Evolutionary conservation across 1,284 basidiomycete genomes (phyloP), one percentile per base, ranked within the genome.

Genomic region (Butyriboletus appendiculatus): DNA sequence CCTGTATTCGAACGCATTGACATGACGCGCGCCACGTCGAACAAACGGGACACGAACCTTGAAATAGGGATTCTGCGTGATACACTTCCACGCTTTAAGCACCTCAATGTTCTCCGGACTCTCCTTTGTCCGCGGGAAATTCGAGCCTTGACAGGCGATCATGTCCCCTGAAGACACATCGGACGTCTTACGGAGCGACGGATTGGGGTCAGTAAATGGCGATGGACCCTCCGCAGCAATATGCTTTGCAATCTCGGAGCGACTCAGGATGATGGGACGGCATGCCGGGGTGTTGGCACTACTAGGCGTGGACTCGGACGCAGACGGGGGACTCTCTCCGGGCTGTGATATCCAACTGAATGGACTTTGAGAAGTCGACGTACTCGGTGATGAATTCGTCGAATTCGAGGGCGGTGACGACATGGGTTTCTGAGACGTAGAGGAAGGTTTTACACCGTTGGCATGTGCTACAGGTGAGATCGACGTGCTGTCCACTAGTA

Each of bases 91-190:
- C 20, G 88, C 90, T 55, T 80, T 81, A 45, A 90, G 75, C 20
- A 90, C 85, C 69, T 90, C 88, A 18, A 92, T 73, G 58, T 91
- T 90, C 53, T 82, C 73, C 49, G 88, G 85, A 61, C 78, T 90
- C 73, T 83, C 78, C 60, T 80, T 72, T 18, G 86, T 89, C 71
- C 75, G 80, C 9, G 88, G 88, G 66, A 90, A 84, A 22, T 72
- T 78, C 15, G 84, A 67, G 14, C 84, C 84, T 56, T 81, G 75
- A 68, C 88, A 89, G 43, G 77, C 76, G 20, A 89, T 75, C 63
- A 85, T 76, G 33, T 78, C 70, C 9, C 79, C 76, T 55, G 65
- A 45, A 2, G 54, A 51, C 9, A 53, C 6, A n/a, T 72, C 67
- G 33, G 64, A 60, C 40, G 59, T 62, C 55, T 63, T 67, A 12